Percentiles rank a stretch among this genome's conserved stretches.
phyloP scores from a whole-genome alignment of 495 filamentous ascomycete species.

The Chaetomium fimeti region DNA sequence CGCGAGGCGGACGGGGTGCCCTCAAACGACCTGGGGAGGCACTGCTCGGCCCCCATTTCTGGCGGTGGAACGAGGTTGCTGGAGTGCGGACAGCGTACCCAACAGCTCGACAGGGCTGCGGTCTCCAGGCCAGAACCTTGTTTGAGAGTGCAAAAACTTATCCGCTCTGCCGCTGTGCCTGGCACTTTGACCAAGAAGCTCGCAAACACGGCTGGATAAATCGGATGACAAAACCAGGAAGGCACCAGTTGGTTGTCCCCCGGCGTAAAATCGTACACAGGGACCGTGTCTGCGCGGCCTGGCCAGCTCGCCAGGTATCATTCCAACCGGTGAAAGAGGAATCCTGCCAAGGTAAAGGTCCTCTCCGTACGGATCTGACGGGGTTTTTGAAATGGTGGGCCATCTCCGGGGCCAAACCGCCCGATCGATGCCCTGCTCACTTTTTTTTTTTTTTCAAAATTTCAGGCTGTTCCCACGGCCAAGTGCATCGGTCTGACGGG shows the following conservation, averaged over 20 bases:
- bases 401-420: conserved; percentile 6
- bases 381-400: conserved; percentile 7
- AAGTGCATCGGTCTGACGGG: conserved; percentile 3
- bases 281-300: not conserved
- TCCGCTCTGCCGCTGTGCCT: not conserved
- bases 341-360: not conserved
- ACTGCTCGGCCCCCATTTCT: not conserved
- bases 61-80: not conserved
- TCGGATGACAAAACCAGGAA: conserved; percentile 7
- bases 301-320: not conserved
- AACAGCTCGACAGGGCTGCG: conserved; percentile 1
- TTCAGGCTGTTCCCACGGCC: conserved; percentile 4
- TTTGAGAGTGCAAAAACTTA: conserved; percentile 7
- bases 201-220: conserved; percentile 9
- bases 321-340: conserved; percentile 11
- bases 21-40: conserved; percentile 13
- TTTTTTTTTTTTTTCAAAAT: too few species aligned
- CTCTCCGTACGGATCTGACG: not conserved
- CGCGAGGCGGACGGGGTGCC: not conserved
- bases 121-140: not conserved
- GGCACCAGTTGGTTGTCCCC: not conserved
- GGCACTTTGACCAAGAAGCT: not conserved
- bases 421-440: not conserved
- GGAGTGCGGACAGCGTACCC: conserved; percentile 9
- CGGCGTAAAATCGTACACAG: not conserved